Percentiles rank a stretch among this genome's conserved stretches.
Conservation (phyloP, 2,329 filamentous ascomycete species). For the Arthrocladium fulminans region DNA sequence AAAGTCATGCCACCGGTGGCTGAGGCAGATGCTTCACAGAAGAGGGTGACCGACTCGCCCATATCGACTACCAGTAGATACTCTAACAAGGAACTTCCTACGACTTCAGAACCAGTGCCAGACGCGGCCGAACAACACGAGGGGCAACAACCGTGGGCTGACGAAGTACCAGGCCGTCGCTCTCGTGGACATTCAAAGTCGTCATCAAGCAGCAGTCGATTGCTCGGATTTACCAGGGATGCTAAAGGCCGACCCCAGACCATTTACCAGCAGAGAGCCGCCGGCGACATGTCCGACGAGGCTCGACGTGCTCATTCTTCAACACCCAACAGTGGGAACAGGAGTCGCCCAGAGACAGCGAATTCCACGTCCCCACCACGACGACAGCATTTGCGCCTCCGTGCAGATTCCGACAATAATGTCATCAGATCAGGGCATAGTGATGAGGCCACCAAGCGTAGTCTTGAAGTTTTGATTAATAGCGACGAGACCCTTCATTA, state of each 20-base stretch:
- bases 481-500: conserved; percentile 77
- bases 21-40: not conserved
- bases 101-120: not conserved
- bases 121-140: not conserved
- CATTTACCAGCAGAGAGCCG: conserved; percentile 8
- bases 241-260: conserved; percentile 4
- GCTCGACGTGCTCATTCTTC: conserved; percentile 11
- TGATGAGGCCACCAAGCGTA: conserved; percentile 45
- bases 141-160: not conserved
- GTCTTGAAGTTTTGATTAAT: conserved; percentile 71
- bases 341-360: conserved; percentile 14
- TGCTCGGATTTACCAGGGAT: conserved; percentile 10
- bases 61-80: not conserved
- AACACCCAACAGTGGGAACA: conserved; percentile 14
- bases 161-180: not conserved
- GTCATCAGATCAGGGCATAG: conserved; percentile 4
- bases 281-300: conserved; percentile 8
- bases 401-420: conserved; percentile 16
- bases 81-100: not conserved
- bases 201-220: conserved; percentile 12
- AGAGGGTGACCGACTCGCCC: not conserved
- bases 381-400: conserved; percentile 19
- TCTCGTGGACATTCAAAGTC: conserved; percentile 9
- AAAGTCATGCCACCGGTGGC: not conserved
- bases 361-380: conserved; percentile 12